Evolutionary conservation across 1,139 yeast species (phyloP).

Genomic region (Candida pseudoviswanathii): DNA sequence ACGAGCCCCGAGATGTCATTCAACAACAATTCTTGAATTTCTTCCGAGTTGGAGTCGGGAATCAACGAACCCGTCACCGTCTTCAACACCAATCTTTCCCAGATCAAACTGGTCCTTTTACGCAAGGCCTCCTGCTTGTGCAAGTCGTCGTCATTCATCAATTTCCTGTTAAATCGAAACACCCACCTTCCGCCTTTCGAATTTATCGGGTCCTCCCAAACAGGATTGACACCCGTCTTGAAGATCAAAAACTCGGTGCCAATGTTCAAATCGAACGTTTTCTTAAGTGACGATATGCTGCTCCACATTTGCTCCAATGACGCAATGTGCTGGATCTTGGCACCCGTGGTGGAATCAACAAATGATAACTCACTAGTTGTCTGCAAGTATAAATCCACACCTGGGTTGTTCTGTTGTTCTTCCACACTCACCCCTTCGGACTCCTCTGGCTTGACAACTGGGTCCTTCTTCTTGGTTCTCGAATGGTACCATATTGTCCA

Average conservation of each 20-base stretch:
- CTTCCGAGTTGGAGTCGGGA: constrained; percentile 32
- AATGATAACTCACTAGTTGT: constrained; percentile 44
- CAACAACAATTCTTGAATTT: constrained; percentile 37
- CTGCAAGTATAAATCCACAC: constrained; percentile 45
- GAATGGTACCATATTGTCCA: constrained; percentile 55
- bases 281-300: constrained; percentile 48
- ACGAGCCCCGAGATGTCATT: constrained; percentile 56
- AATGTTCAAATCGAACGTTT: constrained; percentile 48
- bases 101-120: constrained; percentile 45
- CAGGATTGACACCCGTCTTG: constrained; percentile 65
- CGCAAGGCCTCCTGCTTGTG: constrained; percentile 24
- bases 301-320: constrained; percentile 69
- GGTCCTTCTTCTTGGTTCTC: constrained; percentile 29
- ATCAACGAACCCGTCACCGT: constrained; percentile 48
- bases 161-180: constrained; percentile 48
- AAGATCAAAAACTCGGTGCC: constrained; percentile 65
- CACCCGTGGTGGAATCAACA: constrained; percentile 20
- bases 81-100: constrained; percentile 54
- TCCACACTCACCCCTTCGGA: not conserved
- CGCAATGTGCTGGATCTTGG: constrained; percentile 38
- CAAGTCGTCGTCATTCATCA: constrained; percentile 13
- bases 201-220: constrained; percentile 73
- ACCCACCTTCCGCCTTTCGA: constrained; percentile 70
- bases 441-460: constrained; percentile 5
- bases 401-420: constrained; percentile 17